Percentiles rank a stretch among this genome's conserved stretches.
phyloP scores from a whole-genome alignment of 805 yeast species.

The Candida loeiensis region DNA sequence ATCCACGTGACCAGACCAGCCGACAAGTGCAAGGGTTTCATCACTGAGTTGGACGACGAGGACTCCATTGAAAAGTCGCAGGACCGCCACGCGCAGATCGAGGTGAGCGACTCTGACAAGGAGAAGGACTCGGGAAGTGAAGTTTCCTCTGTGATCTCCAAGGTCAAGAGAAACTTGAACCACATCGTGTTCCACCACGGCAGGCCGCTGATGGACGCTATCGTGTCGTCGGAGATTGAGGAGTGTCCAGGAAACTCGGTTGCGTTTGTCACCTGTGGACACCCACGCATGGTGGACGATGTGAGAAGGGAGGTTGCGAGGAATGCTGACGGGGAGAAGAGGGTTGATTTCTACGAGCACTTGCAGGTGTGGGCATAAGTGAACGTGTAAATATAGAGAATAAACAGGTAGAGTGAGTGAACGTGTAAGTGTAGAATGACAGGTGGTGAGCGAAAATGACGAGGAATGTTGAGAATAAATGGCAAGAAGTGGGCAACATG shows the following conservation, averaged over 20 bases:
- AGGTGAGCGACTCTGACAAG: constrained; percentile 2
- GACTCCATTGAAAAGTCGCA: not conserved
- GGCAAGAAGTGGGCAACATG: too few relatives aligned
- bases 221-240: constrained; percentile 36
- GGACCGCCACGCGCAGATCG: not conserved
- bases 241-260: constrained; percentile 38
- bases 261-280: constrained; percentile 64
- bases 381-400: too few relatives aligned
- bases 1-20: constrained; percentile 29
- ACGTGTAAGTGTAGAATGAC: too few relatives aligned
- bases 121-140: not conserved
- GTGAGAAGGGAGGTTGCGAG: constrained; percentile 47
- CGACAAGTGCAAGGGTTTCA: not conserved
- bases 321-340: constrained; percentile 36
- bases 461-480: too few relatives aligned
- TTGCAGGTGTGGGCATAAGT: constrained; percentile 8
- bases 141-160: not conserved
- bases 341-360: constrained; percentile 64
- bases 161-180: constrained; percentile 1
- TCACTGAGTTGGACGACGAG: constrained; percentile 3
- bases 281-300: constrained; percentile 53
- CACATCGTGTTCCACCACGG: constrained; percentile 18
- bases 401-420: too few relatives aligned
- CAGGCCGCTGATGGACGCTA: constrained; percentile 44
- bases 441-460: too few relatives aligned